phyloP scores from a whole-genome alignment of 768 basidiomycete genomes.

The Lactarius sanguifluus region DNA sequence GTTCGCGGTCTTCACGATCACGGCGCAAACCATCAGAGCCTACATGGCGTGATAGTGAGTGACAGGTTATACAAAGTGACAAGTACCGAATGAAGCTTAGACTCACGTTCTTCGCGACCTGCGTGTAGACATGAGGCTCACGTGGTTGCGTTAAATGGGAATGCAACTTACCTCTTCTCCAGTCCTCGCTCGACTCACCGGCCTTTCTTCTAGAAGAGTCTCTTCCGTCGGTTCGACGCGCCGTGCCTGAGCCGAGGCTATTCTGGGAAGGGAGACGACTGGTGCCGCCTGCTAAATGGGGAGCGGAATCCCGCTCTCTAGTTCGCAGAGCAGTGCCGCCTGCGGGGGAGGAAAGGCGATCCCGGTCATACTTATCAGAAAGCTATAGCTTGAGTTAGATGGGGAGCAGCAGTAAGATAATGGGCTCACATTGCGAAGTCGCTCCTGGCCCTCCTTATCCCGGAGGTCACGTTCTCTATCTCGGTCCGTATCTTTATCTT shows the following conservation, averaged over 20 bases:
- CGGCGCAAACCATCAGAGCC: conserved; percentile 55
- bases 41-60: conserved; percentile 30
- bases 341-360: conserved; percentile 60
- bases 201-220: conserved; percentile 65
- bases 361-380: conserved; percentile 86
- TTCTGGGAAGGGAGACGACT: conserved; percentile 41
- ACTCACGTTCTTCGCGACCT: conserved; percentile 63
- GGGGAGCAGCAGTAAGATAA: conserved; percentile 15
- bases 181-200: conserved; percentile 77
- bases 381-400: conserved; percentile 47
- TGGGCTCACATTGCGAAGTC: conserved; percentile 66
- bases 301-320: conserved; percentile 67
- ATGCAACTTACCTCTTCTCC: conserved; percentile 68
- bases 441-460: conserved; percentile 77
- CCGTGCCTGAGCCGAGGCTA: conserved; percentile 37
- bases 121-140: conserved; percentile 30
- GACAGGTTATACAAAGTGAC: neutral
- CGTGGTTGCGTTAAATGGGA: conserved; percentile 15
- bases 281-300: conserved; percentile 52
- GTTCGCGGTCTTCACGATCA: conserved; percentile 64
- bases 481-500: conserved; percentile 43
- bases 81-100: neutral
- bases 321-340: conserved; percentile 46
- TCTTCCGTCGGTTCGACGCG: conserved; percentile 57
- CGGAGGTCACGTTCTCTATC: conserved; percentile 55